Evolutionary conservation across 352 stramenopile genomes (phyloP), one percentile per base, ranked within the genome.

Genomic region (Phytophthora sp.): DNA sequence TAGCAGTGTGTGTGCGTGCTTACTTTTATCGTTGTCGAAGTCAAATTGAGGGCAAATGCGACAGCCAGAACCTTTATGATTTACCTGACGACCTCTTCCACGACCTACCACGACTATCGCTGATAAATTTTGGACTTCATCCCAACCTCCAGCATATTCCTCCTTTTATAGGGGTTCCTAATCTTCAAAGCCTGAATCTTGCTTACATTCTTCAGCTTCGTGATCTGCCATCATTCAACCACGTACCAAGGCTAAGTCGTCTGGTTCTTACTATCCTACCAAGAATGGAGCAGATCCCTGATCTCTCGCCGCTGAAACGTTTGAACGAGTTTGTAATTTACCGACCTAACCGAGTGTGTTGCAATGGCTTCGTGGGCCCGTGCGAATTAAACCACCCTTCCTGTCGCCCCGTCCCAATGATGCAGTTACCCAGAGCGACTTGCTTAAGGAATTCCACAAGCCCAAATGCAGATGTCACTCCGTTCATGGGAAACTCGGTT

Each of bases 31-130:
- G 28, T 37, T 35, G 17, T 17, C 5, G 5, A 10, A 69, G 61
- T 23, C 62, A 66, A 21, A 35, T 70, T 23, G 62, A 70, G 61
- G 62, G 54, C 2, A 72, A 69, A 56, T 43, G 32, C 11, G 44
- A 26, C 10, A 41, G 26, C 31, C n/a, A 6, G 10, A 72, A 72
- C 24, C 34, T 72, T 31, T 18, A 54, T 2, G 32, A 13, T 5
- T 48, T 69, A n/a, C 57, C 57, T 3, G 44, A 55, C 0, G 26
- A 60, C 30, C 18, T 72, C 4, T 69, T 72, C 28, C 51, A 37
- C 11, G 35, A 68, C 26, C 42, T 72, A 28, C 57, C 63, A 9
- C 43, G 20, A 15, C n/a, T 72, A 12, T 20, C 51, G 20, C 45
- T 41, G 32, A 12, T 72, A 4, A 43, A 72, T 21, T 21, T 72